These are phyloP conservation scores for Pichia cephalocereana DNA, from an alignment of 805 yeast species.

Conservation along the genomic window DNA sequence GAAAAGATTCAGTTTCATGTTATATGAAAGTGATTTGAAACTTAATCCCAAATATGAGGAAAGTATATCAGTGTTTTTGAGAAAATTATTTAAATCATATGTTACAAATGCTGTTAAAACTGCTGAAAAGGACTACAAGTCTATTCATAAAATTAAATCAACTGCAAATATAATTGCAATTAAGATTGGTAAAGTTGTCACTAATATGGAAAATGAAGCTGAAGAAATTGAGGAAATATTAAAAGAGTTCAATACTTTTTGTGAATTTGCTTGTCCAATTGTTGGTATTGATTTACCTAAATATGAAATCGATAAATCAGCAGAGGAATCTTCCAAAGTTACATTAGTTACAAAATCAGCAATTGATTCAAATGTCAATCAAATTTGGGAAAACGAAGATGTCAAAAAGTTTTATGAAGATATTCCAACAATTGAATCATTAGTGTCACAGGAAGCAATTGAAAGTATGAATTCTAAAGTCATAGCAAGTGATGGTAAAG, in stretches of 20 bases:
- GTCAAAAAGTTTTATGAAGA: slow-evolving; percentile 56
- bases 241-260: slow-evolving; percentile 35
- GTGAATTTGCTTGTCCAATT: slow-evolving; percentile 34
- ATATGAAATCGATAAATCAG: slow-evolving; percentile 22
- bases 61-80: slow-evolving; percentile 13
- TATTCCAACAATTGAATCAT: slow-evolving; percentile 34
- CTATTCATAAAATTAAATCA: slow-evolving; percentile 27
- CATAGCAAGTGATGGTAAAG: slow-evolving; percentile 6
- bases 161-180: slow-evolving; percentile 48
- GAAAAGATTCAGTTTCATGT: slow-evolving; percentile 35
- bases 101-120: slow-evolving; percentile 33
- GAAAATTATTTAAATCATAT: slow-evolving; percentile 33
- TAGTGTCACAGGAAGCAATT: slow-evolving; percentile 23
- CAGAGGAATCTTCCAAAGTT: slow-evolving; percentile 17
- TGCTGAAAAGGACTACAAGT: slow-evolving; percentile 28
- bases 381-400: slow-evolving; percentile 57
- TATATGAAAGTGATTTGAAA: slow-evolving; percentile 12
- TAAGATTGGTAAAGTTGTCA: slow-evolving; percentile 53
- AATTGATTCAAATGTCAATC: background rate
- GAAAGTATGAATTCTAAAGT: slow-evolving; percentile 3
- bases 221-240: slow-evolving; percentile 24
- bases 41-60: slow-evolving; percentile 11
- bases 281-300: slow-evolving; percentile 32
- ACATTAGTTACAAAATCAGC: slow-evolving; percentile 13
- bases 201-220: slow-evolving; percentile 17